These are phyloP conservation scores for Penicillium herquei DNA, from an alignment of 495 filamentous ascomycete species.

Conservation along the genomic window DNA sequence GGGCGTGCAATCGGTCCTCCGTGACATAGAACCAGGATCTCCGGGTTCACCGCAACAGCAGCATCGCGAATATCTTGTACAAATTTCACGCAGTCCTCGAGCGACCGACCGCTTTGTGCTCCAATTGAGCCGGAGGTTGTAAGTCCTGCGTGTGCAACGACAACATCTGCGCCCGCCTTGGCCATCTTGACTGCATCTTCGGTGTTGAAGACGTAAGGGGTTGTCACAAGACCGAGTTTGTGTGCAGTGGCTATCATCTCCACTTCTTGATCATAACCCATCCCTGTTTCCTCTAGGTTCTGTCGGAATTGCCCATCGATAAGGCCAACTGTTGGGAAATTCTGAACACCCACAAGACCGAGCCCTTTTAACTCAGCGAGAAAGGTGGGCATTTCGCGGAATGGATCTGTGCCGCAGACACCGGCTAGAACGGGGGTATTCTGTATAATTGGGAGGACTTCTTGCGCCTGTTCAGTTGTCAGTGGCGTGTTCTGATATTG, in stretches of 20 bases:
- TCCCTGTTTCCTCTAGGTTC: slow-evolving; percentile 69
- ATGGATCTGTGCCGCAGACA: slow-evolving; percentile 66
- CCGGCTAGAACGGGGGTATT: slow-evolving; percentile 63
- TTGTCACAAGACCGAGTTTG: slow-evolving; percentile 59
- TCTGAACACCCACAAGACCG: slow-evolving; percentile 67
- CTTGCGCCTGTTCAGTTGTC: slow-evolving; percentile 39
- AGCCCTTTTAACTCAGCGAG: slow-evolving; percentile 54
- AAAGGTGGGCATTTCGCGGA: slow-evolving; percentile 57
- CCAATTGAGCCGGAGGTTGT: slow-evolving; percentile 66
- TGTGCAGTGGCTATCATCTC: slow-evolving; percentile 59
- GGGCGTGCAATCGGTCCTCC: slow-evolving; percentile 64
- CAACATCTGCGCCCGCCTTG: slow-evolving; percentile 60
- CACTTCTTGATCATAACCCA: slow-evolving; percentile 64
- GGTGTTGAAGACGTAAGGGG: slow-evolving; percentile 65
- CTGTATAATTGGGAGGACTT: slow-evolving; percentile 59
- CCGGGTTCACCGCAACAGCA: slow-evolving; percentile 48
- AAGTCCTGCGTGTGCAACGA: slow-evolving; percentile 69
- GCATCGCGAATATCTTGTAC: slow-evolving; percentile 64
- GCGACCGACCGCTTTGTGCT: slow-evolving; percentile 53
- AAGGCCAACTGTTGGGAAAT: slow-evolving; percentile 70
- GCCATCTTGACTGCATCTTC: slow-evolving; percentile 60
- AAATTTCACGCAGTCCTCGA: slow-evolving; percentile 58
- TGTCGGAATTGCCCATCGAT: slow-evolving; percentile 65
- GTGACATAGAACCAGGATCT: slow-evolving; percentile 68
- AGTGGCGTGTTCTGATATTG: too few species aligned